These are phyloP conservation scores for Sinapis alba DNA, from an alignment of 441 rosid species.

Conservation along the genomic window DNA sequence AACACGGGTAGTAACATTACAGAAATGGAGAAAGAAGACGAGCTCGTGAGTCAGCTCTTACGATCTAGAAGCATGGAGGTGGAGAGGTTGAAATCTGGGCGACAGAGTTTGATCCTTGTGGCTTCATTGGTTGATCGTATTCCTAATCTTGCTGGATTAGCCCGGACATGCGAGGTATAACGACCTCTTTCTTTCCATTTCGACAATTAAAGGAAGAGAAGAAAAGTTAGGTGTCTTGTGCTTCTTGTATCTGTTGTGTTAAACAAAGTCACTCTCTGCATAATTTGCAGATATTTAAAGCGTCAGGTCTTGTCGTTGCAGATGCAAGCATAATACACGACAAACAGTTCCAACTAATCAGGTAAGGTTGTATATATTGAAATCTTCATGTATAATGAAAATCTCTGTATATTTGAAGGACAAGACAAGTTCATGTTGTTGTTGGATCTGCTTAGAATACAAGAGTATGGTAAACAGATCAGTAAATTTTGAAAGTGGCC, in stretches of 20 bases:
- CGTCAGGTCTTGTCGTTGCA: constrained; percentile 75
- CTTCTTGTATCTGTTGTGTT: constrained; percentile 17
- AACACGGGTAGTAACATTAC: constrained; percentile 25
- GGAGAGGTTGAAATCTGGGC: constrained; percentile 66
- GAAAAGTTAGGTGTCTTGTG: not conserved
- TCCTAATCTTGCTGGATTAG: constrained; percentile 97
- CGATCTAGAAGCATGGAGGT: constrained; percentile 70
- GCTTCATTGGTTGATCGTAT: constrained; percentile 92
- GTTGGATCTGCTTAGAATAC: not conserved
- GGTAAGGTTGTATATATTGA: constrained; percentile 45
- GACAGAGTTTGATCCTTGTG: constrained; percentile 78
- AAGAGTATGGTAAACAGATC: constrained; percentile 1
- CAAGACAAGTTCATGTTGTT: not conserved
- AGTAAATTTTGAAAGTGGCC: not conserved
- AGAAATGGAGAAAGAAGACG: constrained; percentile 90
- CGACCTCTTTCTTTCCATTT: constrained; percentile 7
- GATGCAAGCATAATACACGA: constrained; percentile 67
- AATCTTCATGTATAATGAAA: not conserved
- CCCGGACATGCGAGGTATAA: constrained; percentile 94
- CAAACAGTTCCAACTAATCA: constrained; percentile 95
- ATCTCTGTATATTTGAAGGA: not conserved
- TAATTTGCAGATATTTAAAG: constrained; percentile 71
- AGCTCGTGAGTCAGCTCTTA: constrained; percentile 70
- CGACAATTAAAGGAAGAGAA: not conserved
- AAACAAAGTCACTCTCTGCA: not conserved